A percentile compares a stretch with the other conserved stretches of the same genome.
Evolutionary conservation across 345 rosid species (phyloP).

Genomic region (Brassica napus): Da-Ae NC_063434.1:26116001-26116500

Average conservation of each 20-base stretch:
- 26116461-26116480: not conserved
- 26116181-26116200: not conserved
- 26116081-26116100: not conserved
- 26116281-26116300: constrained; percentile 43
- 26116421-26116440: constrained; percentile 38
- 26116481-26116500: constrained; percentile 10
- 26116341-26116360: constrained; percentile 47
- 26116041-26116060: too few relatives aligned
- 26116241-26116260: constrained; percentile 17
- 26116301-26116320: constrained; percentile 54
- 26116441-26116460: constrained; percentile 38
- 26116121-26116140: not conserved
- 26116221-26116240: constrained; percentile 37
- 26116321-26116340: constrained; percentile 51
- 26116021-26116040: too few relatives aligned
- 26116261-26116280: constrained; percentile 38
- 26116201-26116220: constrained; percentile 28
- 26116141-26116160: not conserved
- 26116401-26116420: constrained; percentile 9
- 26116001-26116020: constrained; percentile 17
- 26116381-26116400: constrained; percentile 17
- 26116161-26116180: not conserved
- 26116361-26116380: constrained; percentile 36
- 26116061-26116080: not conserved
- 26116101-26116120: too few relatives aligned